These are phyloP conservation scores for Aspergillus felis DNA, from an alignment of 2,329 filamentous ascomycete genomes.

Conservation along the genomic window DNA sequence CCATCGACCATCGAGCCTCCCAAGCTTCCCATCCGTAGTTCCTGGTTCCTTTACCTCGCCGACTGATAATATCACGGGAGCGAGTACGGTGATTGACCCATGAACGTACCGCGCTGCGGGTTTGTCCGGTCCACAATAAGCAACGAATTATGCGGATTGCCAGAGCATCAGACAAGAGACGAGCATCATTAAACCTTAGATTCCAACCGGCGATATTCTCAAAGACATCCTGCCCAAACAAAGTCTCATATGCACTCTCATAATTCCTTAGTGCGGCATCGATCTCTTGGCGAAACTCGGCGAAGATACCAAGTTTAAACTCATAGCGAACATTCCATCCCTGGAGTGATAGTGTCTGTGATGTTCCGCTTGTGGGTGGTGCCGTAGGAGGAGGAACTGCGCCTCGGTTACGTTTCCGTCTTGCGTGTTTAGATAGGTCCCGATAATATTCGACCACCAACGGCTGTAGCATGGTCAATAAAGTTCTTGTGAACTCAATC, in stretches of 20 bases:
- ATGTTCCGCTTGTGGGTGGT: conserved; percentile 77
- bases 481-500: conserved; percentile 66
- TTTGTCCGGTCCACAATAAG: conserved; percentile 72
- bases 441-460: conserved; percentile 85
- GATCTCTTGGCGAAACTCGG: conserved; percentile 90
- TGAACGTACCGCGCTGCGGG: conserved; percentile 72
- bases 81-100: conserved; percentile 76
- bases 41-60: conserved; percentile 75
- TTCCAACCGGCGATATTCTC: conserved; percentile 89
- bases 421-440: conserved; percentile 85
- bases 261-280: conserved; percentile 82
- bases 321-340: conserved; percentile 95
- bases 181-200: conserved; percentile 85
- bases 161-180: conserved; percentile 77
- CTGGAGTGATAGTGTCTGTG: conserved; percentile 75
- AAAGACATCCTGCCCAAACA: conserved; percentile 79
- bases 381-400: conserved; percentile 74
- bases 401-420: conserved; percentile 80
- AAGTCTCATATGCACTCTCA: conserved; percentile 77
- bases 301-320: conserved; percentile 85
- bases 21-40: conserved; percentile 95
- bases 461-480: conserved; percentile 69
- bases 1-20: conserved; percentile 69
- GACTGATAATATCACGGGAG: conserved; percentile 72
- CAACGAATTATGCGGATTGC: conserved; percentile 79